A percentile compares a stretch with the other conserved stretches of the same genome.
Evolutionary conservation across 371 early-diverging fungal genomes (phyloP).

Genomic region (Catenaria anguillulae): DNA sequence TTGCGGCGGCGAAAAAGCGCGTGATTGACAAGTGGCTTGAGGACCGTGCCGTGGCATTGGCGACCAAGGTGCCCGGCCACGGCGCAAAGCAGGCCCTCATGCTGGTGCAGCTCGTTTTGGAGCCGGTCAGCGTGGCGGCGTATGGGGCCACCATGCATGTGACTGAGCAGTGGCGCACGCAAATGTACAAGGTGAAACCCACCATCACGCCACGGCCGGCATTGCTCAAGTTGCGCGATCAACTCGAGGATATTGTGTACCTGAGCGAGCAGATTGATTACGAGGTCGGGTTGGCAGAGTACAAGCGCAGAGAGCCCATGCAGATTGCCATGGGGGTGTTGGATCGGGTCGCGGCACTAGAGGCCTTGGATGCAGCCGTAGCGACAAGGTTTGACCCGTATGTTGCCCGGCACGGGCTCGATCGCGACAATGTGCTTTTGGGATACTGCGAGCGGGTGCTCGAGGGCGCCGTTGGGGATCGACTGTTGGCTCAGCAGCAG

Average conservation of each 20-base stretch:
- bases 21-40: slow-evolving; percentile 25
- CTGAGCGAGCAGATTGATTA: slow-evolving; percentile 15
- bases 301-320: slow-evolving; percentile 18
- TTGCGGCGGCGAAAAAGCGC: slow-evolving; percentile 12
- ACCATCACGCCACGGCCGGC: background rate
- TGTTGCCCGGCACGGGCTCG: slow-evolving; percentile 22
- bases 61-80: slow-evolving; percentile 7
- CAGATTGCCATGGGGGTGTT: slow-evolving; percentile 30
- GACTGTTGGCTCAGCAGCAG: slow-evolving; percentile 10
- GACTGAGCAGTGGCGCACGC: slow-evolving; percentile 10
- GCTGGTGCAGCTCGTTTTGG: slow-evolving; percentile 17
- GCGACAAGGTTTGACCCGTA: slow-evolving; percentile 28
- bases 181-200: slow-evolving; percentile 1
- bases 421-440: slow-evolving; percentile 19
- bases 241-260: slow-evolving; percentile 11
- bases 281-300: slow-evolving; percentile 21
- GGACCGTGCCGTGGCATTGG: slow-evolving; percentile 13
- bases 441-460: slow-evolving; percentile 30
- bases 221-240: background rate
- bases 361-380: slow-evolving; percentile 25
- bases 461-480: no score
- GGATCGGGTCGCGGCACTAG: slow-evolving; percentile 32
- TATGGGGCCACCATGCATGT: background rate
- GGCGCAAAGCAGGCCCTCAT: slow-evolving; percentile 21
- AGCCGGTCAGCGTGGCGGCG: background rate